Base-by-base conservation (phyloP, 225 moss, liverwort and hornwort genomes). In the Asterella californica region DNA sequence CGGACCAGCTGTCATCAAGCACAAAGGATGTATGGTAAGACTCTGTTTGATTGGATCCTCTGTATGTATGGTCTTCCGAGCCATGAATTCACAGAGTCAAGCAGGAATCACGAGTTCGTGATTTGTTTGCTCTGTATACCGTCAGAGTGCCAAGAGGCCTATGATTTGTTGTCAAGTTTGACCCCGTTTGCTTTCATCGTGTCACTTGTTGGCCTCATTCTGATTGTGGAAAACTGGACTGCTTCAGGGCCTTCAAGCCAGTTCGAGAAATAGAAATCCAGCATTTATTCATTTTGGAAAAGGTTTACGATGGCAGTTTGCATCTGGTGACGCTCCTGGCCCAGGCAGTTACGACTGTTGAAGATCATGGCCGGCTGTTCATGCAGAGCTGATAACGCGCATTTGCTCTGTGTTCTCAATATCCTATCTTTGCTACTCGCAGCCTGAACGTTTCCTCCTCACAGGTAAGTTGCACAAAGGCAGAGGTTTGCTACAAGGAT, bases 331-430 rank as follows among this genome's bases (percentile, higher is more conserved):
- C 62, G 71, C 92, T 81, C 94, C 92, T 15, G 94, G 94, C 62
- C 96, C 94, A 55, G 94, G 96, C 62, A 30, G 92, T 50, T 93
- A 95, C 75, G 94, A 95, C 78, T 86, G 86, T 21, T 86, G 77
- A 86, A 57, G 72, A 52, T 33, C 54, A 37, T 59, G 57, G 10
- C 37, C 42, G 14, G 68, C 15, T 69, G 68, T 34, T 64, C 64
- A n/a, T 32, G 64, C 64, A 32, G n/a, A 32, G 64, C 64, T 32
- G 12, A 12, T 64, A 33, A 30, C 29, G 48, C 2, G 74, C 47
- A 18, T 0, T 46, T 25, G 46, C 24, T 71, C 36, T n/a, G n/a
- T n/a, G 10, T n/a, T 46, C 14, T 14, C n/a, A 57, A 57, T 4
- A 11, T n/a, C n/a, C 8, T 10, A 37, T 34, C 67, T 67, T 29